Conservation (phyloP, 257 asterid species). For the Solanum neorickii region DNA sequence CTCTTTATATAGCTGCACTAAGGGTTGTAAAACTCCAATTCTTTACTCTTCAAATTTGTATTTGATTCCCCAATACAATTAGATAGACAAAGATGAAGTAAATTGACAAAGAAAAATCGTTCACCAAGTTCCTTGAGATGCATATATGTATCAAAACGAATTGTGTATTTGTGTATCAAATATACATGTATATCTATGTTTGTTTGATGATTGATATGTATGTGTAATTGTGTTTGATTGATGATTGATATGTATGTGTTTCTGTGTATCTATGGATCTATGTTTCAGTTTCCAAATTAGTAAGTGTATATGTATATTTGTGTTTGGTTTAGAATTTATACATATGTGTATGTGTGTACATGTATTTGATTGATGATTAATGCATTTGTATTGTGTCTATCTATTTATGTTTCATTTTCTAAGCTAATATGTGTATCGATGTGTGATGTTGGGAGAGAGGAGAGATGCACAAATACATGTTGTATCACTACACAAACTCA, state of each 20-base stretch:
- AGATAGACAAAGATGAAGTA: neutral
- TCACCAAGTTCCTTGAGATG: neutral
- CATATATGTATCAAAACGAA: neutral
- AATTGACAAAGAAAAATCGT: neutral
- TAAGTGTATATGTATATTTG: neutral
- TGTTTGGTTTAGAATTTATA: neutral
- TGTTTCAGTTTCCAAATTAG: neutral
- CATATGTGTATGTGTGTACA: neutral
- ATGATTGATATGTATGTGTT: neutral
- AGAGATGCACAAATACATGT: neutral
- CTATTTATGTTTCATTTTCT: no score
- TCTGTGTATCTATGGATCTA: neutral
- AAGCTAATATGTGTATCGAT: no score
- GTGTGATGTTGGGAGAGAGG: neutral
- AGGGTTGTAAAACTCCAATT: neutral
- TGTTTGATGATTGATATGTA: neutral
- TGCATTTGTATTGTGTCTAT: no score
- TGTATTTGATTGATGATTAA: no score
- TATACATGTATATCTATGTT: neutral
- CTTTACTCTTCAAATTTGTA: neutral
- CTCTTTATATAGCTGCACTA: neutral
- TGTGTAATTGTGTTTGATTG: neutral
- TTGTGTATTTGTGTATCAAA: neutral
- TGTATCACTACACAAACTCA: neutral
- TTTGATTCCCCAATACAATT: neutral